phyloP scores from a whole-genome alignment of 2,329 filamentous ascomycete species.

The Scortechinia acanthostroma region DNA sequence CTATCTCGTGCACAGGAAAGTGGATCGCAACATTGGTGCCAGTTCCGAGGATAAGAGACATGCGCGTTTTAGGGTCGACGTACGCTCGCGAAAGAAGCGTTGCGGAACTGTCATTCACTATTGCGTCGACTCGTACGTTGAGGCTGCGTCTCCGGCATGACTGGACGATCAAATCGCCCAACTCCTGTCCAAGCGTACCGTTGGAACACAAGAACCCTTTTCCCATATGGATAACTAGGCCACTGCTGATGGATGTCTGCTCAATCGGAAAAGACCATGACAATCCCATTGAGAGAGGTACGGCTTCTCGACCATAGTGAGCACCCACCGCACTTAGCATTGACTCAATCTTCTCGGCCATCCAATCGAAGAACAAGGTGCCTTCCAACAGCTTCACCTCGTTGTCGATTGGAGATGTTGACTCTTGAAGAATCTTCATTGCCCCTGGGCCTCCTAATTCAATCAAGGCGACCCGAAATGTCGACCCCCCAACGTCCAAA shows the following conservation, averaged over 20 bases:
- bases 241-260: constrained; percentile 58
- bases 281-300: constrained; percentile 47
- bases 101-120: constrained; percentile 64
- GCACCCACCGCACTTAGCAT: constrained; percentile 33
- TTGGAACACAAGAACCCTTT: constrained; percentile 56
- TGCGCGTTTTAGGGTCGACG: constrained; percentile 45
- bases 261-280: constrained; percentile 68
- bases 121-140: constrained; percentile 46
- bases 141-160: constrained; percentile 43
- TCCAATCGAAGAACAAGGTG: constrained; percentile 61
- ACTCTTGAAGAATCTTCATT: constrained; percentile 25
- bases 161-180: constrained; percentile 47
- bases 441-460: constrained; percentile 46
- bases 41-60: constrained; percentile 61
- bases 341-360: constrained; percentile 54
- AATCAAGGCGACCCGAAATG: constrained; percentile 56
- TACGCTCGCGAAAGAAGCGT: constrained; percentile 60
- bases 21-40: constrained; percentile 62
- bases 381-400: constrained; percentile 48
- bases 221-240: constrained; percentile 54
- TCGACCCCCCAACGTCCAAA: constrained; percentile 65
- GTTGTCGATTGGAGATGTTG: constrained; percentile 30
- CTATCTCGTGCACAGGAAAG: constrained; percentile 48
- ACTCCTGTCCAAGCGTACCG: constrained; percentile 48
- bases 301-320: constrained; percentile 21